These are phyloP conservation scores for Cicer yamashitae DNA, from an alignment of 306 rosid genomes.

Conservation along the genomic window DNA sequence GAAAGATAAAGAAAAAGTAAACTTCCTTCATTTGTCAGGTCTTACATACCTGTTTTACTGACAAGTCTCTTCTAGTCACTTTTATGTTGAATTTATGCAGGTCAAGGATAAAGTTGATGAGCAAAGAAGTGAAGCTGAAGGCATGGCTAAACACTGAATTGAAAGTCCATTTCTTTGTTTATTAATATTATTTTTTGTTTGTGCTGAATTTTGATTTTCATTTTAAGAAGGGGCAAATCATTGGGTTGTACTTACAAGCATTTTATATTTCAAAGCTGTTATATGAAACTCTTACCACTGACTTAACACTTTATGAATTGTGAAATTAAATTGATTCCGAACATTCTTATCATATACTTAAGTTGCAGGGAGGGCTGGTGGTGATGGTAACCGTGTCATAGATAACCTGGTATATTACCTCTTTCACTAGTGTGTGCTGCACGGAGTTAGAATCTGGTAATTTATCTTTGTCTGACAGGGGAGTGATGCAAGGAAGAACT, in stretches of 20 bases:
- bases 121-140: slow-evolving; percentile 52
- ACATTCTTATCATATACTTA: slow-evolving; percentile 24
- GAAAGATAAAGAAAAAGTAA: slow-evolving; percentile 7
- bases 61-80: slow-evolving; percentile 14
- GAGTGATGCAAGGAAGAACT: slow-evolving; percentile 54
- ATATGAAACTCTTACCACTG: slow-evolving; percentile 20
- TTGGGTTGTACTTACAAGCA: neutral
- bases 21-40: slow-evolving; percentile 13
- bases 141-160: slow-evolving; percentile 39
- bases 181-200: no score
- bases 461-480: slow-evolving; percentile 61
- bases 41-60: neutral
- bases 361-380: slow-evolving; percentile 56
- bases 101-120: slow-evolving; percentile 47
- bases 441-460: slow-evolving; percentile 41
- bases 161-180: neutral
- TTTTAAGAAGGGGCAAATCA: neutral
- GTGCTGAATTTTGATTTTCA: neutral
- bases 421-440: slow-evolving; percentile 34
- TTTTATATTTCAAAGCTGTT: slow-evolving; percentile 25
- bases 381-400: slow-evolving; percentile 40
- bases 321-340: slow-evolving; percentile 35
- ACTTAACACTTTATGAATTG: no score
- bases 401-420: slow-evolving; percentile 56
- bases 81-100: slow-evolving; percentile 56